Evolutionary conservation across 169 alveolate species (phyloP).

Genomic region (Neospora caninum): DNA sequence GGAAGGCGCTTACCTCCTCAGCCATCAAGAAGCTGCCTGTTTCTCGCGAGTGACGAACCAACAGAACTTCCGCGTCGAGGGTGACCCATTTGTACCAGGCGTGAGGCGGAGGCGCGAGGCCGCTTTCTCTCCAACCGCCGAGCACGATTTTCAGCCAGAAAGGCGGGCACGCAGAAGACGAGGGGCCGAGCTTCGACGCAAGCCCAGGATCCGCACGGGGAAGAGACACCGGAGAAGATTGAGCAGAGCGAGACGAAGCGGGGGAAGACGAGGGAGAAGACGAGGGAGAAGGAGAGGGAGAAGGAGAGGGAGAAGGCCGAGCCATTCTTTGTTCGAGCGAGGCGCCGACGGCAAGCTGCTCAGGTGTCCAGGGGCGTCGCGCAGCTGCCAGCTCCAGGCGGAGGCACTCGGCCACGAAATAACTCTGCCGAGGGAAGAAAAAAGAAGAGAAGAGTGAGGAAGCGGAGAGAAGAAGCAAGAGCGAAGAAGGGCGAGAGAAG

Average conservation of each 20-base stretch:
- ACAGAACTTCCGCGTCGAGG: too few species aligned
- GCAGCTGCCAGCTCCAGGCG: not conserved
- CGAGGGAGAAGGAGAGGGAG: not conserved
- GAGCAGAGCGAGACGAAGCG: not conserved
- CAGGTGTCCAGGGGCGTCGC: not conserved
- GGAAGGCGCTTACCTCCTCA: too few species aligned
- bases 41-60: too few species aligned
- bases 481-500: not conserved
- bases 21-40: too few species aligned
- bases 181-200: too few species aligned
- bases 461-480: not conserved
- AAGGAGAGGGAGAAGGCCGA: not conserved
- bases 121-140: too few species aligned
- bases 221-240: not conserved
- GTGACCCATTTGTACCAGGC: too few species aligned
- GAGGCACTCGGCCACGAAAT: not conserved
- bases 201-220: too few species aligned
- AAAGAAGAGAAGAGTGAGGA: not conserved
- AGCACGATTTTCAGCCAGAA: too few species aligned
- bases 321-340: not conserved
- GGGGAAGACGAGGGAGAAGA: not conserved
- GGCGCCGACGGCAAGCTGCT: not conserved
- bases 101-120: too few species aligned
- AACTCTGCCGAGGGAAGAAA: not conserved
- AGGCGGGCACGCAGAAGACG: too few species aligned